Base-by-base conservation (phyloP, 805 yeast species). In the Tanozyma kutaoensis region DNA sequence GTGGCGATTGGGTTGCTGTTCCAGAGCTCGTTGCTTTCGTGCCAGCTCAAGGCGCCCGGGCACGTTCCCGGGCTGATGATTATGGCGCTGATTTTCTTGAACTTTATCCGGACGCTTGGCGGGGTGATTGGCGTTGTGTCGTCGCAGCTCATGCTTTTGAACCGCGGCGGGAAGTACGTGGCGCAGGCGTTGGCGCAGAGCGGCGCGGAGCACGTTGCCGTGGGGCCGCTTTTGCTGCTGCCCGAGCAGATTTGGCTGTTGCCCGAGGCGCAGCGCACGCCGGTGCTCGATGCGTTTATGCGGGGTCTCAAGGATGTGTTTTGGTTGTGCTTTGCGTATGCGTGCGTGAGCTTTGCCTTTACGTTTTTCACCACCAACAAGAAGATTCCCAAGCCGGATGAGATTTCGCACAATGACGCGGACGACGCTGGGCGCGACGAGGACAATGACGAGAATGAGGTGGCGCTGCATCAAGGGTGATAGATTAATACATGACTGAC, bases 31-130 rank as follows among this genome's bases (percentile, higher is more conserved):
- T 46, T 66, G 25, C 38, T 66, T 18, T 42, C 62, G 2, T 53
- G 65, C 2, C 73, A 69, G 37, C 42, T 69, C 7, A 47, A 55
- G 14, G 69, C 71, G 8, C 73, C 76, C 20, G 63, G n/a, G n/a
- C n/a, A 67, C 32, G 43, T 52, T 1, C 57, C 66, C 6, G 76
- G 75, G 11, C 56, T 63, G 3, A 52, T 56, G 6, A 64, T 70
- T 24, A 41, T 68, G 44, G 53, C 67, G 2, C 66, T 73, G 4
- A 45, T 71, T 1, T 50, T 58, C 27, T 29, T 64, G 30, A 54
- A 57, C 34, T 66, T 65, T 38, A 42, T 44, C 11, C 58, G 75
- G 35, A 43, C 63, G 1, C 33, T 68, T 12, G 67, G 66, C 13
- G 63, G 67, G 23, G 53, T 72, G 2, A 20, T 69, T 16, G 58